Conservation (phyloP, 1,284 basidiomycete species). For the Serendipita sp. region DNA sequence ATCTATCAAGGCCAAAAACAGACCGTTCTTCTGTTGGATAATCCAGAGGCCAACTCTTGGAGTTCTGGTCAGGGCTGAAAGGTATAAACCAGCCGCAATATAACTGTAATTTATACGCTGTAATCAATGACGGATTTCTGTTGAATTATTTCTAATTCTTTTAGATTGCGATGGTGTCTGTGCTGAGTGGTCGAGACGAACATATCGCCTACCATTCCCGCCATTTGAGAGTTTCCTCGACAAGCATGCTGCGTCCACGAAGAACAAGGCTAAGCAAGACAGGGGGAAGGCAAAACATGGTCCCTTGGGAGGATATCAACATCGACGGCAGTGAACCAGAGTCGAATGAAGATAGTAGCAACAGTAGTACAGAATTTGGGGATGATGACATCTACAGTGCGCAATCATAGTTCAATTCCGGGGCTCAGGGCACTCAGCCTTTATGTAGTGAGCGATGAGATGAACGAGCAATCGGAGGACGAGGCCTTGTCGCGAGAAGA, state of each 20-base stretch:
- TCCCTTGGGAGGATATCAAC: not conserved
- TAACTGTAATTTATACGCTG: no score
- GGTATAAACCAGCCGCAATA: no score
- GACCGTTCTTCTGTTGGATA: no score
- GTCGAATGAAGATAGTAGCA: not conserved
- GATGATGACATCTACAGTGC: not conserved
- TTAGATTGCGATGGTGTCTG: no score
- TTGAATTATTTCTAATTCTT: no score
- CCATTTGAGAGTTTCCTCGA: not conserved
- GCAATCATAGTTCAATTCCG: not conserved
- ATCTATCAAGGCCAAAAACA: no score
- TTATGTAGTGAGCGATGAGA: not conserved
- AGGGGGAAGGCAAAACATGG: not conserved
- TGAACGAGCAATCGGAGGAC: not conserved
- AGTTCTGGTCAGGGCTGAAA: no score
- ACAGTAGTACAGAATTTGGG: not conserved
- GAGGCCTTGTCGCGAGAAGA: not conserved
- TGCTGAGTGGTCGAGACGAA: no score
- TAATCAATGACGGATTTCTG: no score
- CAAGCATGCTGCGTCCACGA: not conserved
- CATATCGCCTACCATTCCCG: no score
- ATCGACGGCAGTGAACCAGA: not conserved
- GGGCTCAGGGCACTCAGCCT: not conserved
- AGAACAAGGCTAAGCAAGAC: not conserved
- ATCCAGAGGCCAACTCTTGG: no score